Evolutionary conservation across 2,329 filamentous ascomycete species (phyloP), one percentile per base, ranked within the genome.

Genomic region (Exophiala sp.): DNA sequence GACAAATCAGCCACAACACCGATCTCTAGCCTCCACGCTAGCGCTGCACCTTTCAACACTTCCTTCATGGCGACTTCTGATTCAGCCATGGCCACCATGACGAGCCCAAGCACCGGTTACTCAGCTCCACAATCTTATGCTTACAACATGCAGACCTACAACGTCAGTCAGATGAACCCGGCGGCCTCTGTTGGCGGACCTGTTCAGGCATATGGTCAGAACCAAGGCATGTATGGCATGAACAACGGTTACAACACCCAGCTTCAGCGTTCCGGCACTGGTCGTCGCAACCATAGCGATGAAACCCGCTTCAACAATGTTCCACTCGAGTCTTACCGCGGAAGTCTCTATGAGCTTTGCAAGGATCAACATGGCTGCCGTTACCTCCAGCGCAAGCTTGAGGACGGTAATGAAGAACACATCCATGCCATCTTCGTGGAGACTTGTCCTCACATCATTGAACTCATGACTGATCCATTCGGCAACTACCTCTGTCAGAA

Each of bases 401-500:
- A 99, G 74, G 92, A 95, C 67, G 87, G 87, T 64, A 85, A 87
- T 63, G 81, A 87, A 4, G 87, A 92, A 24, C 84, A 95, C 65
- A 82, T 96, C 47, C 88, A 95, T 70, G 85, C 91, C 78, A 97
- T 99, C 70, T 99, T 95, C 79, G 78, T 86, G 29, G 94, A 99
- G 77, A 96, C 91, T 49, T 90, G 92, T 68, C 82, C 88, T 67
- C 91, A 97, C 70, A 91, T 99, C 64, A 86, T 95, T 60, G 94
- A 99, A 76, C 80, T 99, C 62, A 99, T 99, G 94, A 96, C 91
- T 57, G 92, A 99, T 73, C 92, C 94, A 8, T 99, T 99, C 71
- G 94, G 94, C 70, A 99, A 99, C 78, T 99, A 99, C 73, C 85
- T 99, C 63, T 97, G 92, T 78, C 94, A 99, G 78, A 99, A 97